Base-by-base conservation (phyloP, 1,139 yeast genomes). In the Arxiozyma slooffiae region DNA sequence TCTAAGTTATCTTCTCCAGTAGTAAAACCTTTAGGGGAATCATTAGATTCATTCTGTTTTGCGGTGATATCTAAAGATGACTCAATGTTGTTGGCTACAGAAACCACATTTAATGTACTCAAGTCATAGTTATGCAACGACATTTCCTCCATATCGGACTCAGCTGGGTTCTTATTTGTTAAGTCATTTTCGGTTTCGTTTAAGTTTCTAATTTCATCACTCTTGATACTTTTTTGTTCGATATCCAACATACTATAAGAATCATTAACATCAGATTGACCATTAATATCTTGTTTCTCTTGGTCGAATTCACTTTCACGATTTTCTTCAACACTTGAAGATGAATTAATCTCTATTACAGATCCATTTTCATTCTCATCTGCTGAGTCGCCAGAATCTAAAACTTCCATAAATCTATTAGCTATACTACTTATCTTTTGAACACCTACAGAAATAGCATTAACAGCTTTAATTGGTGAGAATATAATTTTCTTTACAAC, bases 391-490 rank as follows among this genome's bases (percentile, higher is more conserved):
- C n/a, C 40, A 20, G 11, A 24, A 39, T 57, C 60, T 7, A 59
- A 39, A 21, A 48, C 46, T 22, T 50, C 50, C 2, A 53, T 57
- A 46, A 59, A 59, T 30, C 46, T 44, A 24, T 52, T 49, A 18
- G 59, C 58, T 7, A 49, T 51, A 41, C 45, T 47, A 23, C 53
- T 52, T 2, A 58, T 53, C 20, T 50, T 49, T 39, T 50, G 53
- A 17, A 59, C 46, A 7, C 57, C 53, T 17, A 50, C 44, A 8
- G 51, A 45, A 5, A 58, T 38, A 11, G 50, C 37, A 11, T 46
- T 47, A n/a, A 56, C 36, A n/a, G 54, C 57, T n/a, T 49, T 54
- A 16, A 47, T 38, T 7, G 61, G 60, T 6, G 59, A 52, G 5
- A 51, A 46, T 3, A 57, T 43, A 20, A 53, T 24, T 30, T 40